A percentile compares a stretch with the other conserved stretches of the same genome.
These are phyloP conservation scores for Pisolithus tinctorius DNA, from an alignment of 768 basidiomycete genomes.

Conservation along the genomic window DNA sequence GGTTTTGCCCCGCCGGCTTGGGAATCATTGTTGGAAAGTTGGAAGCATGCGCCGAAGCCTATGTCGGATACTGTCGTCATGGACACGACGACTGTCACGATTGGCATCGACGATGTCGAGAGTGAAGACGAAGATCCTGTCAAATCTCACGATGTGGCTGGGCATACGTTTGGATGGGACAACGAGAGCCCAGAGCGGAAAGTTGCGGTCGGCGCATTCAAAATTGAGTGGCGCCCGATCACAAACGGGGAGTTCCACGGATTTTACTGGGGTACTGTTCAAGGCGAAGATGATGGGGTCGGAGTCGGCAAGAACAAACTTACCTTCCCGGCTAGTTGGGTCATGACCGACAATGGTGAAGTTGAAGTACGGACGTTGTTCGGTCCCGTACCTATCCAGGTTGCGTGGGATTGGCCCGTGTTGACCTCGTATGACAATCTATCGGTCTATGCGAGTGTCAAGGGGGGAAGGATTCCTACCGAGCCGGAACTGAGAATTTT, in stretches of 20 bases:
- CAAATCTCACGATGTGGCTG: constrained; percentile 32
- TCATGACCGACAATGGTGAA: constrained; percentile 8
- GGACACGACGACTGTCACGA: constrained; percentile 47
- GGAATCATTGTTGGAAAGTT: constrained; percentile 41
- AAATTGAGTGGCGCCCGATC: constrained; percentile 78
- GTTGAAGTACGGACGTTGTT: constrained; percentile 76
- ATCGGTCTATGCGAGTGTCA: constrained; percentile 71
- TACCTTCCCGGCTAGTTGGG: constrained; percentile 22
- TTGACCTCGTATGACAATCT: constrained; percentile 73
- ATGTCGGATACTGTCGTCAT: constrained; percentile 42
- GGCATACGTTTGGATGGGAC: constrained; percentile 90
- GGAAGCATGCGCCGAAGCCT: constrained; percentile 42
- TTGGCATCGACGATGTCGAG: constrained; percentile 86
- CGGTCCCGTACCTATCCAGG: constrained; percentile 71
- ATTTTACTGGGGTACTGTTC: constrained; percentile 46
- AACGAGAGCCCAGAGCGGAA: constrained; percentile 72
- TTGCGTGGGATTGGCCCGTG: constrained; percentile 84
- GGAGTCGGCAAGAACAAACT: constrained; percentile 32
- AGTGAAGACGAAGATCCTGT: constrained; percentile 43
- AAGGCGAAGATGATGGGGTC: constrained; percentile 38
- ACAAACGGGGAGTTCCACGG: constrained; percentile 82
- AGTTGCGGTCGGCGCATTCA: constrained; percentile 61
- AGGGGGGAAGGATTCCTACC: constrained; percentile 92
- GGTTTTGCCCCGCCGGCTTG: constrained; percentile 74
- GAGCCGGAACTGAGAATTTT: constrained; percentile 83